Evolutionary conservation across 805 yeast species (phyloP).

Genomic region (Clavispora vitiphila): DNA sequence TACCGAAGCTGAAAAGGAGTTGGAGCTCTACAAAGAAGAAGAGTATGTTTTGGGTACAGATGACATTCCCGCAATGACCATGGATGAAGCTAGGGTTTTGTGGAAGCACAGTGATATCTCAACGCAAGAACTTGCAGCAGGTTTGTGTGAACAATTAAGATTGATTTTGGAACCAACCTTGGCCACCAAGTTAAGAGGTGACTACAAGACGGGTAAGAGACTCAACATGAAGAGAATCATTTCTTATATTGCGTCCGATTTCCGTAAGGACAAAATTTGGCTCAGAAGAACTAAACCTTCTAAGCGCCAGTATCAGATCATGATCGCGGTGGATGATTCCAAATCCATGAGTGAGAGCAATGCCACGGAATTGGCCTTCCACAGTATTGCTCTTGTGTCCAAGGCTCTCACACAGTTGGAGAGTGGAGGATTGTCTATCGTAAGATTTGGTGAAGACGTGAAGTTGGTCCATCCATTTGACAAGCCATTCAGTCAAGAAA

Average conservation of each 20-base stretch:
- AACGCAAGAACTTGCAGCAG: slow-evolving; percentile 84
- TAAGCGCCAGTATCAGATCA: slow-evolving; percentile 93
- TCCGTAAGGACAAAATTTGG: slow-evolving; percentile 98
- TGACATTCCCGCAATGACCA: slow-evolving; percentile 41
- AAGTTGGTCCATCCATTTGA: slow-evolving; percentile 87
- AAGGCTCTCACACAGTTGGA: slow-evolving; percentile 92
- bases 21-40: slow-evolving; percentile 7
- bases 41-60: slow-evolving; percentile 20
- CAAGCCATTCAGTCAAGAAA: slow-evolving; percentile 72
- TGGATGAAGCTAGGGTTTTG: slow-evolving; percentile 65
- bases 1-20: slow-evolving; percentile 9
- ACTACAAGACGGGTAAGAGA: slow-evolving; percentile 94
- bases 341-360: slow-evolving; percentile 95
- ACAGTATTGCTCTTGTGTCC: slow-evolving; percentile 88
- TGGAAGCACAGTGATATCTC: slow-evolving; percentile 82
- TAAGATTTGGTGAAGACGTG: slow-evolving; percentile 82
- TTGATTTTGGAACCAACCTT: slow-evolving; percentile 91
- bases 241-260: slow-evolving; percentile 95
- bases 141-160: slow-evolving; percentile 87
- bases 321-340: slow-evolving; percentile 97
- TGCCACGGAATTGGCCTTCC: slow-evolving; percentile 87
- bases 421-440: slow-evolving; percentile 87
- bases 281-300: slow-evolving; percentile 95
- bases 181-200: slow-evolving; percentile 94
- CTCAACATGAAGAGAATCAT: slow-evolving; percentile 96